Conservation (phyloP, 371 early-diverging fungal genomes). For the Zychaea mexicana region DNA sequence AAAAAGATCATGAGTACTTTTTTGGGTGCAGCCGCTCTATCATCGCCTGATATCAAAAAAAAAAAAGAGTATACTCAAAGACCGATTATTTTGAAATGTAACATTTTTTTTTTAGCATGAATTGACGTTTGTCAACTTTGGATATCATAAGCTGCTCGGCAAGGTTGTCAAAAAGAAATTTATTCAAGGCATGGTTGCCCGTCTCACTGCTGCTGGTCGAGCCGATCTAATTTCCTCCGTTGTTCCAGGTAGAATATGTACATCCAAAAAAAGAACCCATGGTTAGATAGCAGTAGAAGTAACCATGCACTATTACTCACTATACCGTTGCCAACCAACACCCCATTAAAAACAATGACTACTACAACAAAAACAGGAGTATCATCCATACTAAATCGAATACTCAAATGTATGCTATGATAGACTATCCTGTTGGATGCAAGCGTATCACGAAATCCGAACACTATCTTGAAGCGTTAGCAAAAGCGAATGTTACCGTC, state of each 20-base stretch:
- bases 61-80: no score
- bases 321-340: no score
- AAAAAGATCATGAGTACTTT: background rate
- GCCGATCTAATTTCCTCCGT: constrained; percentile 20
- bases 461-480: constrained; percentile 49
- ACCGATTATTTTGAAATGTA: no score
- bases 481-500: constrained; percentile 43
- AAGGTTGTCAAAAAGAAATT: background rate
- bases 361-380: no score
- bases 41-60: no score
- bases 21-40: no score
- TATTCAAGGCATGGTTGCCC: background rate
- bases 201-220: constrained; percentile 15
- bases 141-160: background rate
- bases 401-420: no score
- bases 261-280: no score
- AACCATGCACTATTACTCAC: no score
- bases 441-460: constrained; percentile 54
- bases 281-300: no score
- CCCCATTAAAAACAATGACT: no score
- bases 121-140: constrained; percentile 9
- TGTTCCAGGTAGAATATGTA: constrained; percentile 4
- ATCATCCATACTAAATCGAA: no score
- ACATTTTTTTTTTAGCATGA: constrained; percentile 12
- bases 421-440: constrained; percentile 19